Conservation (phyloP, 2,329 filamentous ascomycete species). For the Xylariomycetidae sp. region DNA sequence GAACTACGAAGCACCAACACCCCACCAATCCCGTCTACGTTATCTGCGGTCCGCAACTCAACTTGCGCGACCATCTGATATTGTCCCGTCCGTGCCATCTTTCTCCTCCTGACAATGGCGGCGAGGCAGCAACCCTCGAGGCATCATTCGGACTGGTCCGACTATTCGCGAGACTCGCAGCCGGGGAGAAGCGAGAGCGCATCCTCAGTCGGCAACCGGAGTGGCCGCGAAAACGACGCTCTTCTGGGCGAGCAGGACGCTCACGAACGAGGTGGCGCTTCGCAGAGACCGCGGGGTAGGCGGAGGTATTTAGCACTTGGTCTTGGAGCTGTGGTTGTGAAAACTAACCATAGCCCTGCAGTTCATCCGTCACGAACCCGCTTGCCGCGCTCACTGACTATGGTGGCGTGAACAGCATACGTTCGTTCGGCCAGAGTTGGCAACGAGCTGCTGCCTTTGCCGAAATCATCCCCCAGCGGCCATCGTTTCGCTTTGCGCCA, state of each 20-base stretch:
- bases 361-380: conserved; percentile 53
- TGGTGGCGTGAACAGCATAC: conserved; percentile 88
- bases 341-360: conserved; percentile 23
- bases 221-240: conserved; percentile 39
- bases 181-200: conserved; percentile 35
- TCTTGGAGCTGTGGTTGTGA: background rate
- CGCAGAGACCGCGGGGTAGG: conserved; percentile 24
- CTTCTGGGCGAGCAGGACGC: conserved; percentile 35
- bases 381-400: conserved; percentile 59
- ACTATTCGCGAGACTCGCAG: conserved; percentile 38
- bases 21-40: too few relatives aligned
- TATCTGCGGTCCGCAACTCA: too few relatives aligned
- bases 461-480: conserved; percentile 76
- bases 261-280: conserved; percentile 25
- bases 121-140: conserved; percentile 24
- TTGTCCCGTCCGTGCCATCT: too few relatives aligned
- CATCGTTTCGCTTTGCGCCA: conserved; percentile 63
- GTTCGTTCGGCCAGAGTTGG: conserved; percentile 90
- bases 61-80: too few relatives aligned
- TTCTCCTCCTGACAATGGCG: conserved; percentile 19
- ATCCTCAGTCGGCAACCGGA: conserved; percentile 25
- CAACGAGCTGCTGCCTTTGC: conserved; percentile 83
- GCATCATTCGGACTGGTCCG: too few relatives aligned
- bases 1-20: too few relatives aligned
- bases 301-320: conserved; percentile 27